phyloP scores from a whole-genome alignment of 495 filamentous ascomycete genomes.

The Neurospora discreta region DNA sequence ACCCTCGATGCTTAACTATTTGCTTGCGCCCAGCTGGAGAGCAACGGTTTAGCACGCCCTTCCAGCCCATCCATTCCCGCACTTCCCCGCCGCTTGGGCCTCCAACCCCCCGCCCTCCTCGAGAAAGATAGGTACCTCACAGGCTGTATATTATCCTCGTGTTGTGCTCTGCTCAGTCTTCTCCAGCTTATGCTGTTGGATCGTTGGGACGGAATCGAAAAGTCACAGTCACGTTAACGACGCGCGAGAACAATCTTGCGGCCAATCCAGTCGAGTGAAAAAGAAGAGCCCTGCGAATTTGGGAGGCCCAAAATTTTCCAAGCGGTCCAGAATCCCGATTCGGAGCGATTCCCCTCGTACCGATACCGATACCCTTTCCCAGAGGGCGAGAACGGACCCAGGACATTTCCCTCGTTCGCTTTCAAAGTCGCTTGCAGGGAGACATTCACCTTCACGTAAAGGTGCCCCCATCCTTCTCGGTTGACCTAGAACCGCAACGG shows the following conservation, averaged over 20 bases:
- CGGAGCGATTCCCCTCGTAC: not conserved
- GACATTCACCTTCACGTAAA: not conserved
- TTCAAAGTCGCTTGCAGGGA: not conserved
- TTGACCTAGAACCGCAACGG: not conserved
- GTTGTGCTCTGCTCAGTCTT: not conserved
- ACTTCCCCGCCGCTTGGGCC: not conserved
- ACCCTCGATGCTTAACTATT: not conserved
- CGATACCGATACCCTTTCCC: not conserved
- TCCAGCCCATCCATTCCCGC: not conserved
- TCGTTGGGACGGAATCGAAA: not conserved
- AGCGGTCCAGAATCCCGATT: not conserved
- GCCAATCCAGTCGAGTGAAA: not conserved
- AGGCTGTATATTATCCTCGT: not conserved
- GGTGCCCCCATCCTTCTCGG: not conserved
- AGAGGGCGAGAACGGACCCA: not conserved
- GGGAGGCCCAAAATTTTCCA: not conserved
- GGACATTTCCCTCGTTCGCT: not conserved
- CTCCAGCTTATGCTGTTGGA: not conserved
- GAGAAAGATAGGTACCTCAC: not conserved
- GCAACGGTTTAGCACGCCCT: not conserved
- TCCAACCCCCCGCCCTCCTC: not conserved
- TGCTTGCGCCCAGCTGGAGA: not conserved
- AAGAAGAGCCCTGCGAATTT: not conserved
- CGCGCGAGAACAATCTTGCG: not conserved
- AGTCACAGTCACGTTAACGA: not conserved